Evolutionary conservation across 2,329 filamentous ascomycete genomes (phyloP), one percentile per base, ranked within the genome.

Genomic region (Calonectria hongkongensis): DNA sequence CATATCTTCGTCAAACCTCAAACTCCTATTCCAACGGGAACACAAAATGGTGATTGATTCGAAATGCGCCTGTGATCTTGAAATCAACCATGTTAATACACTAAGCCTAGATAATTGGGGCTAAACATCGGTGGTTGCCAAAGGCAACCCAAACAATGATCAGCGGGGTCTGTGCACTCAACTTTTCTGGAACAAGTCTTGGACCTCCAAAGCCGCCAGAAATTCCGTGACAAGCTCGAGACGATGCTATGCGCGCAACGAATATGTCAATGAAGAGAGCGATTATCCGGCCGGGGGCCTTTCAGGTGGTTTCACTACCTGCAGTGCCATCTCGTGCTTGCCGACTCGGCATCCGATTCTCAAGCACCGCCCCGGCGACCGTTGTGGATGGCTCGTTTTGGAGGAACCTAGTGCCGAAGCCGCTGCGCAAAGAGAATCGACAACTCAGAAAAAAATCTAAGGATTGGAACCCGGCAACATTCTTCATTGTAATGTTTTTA

Each of bases 401-500:
- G 94, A 90, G 88, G 77, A 90, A 89, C 12, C 85, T 95, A 73
- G 84, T 95, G 62, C 94, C 94, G 2, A 94, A 93, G 78, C 89
- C 90, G n/a, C 80, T 92, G 56, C 90, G 91, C 73, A 84, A 82
- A 62, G 81, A 85, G 76, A 87, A 84, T 66, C 83, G 79, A 67
- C 80, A 79, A 73, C 80, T 78, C 18, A 79, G 74, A 50, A 83
- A 83, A 28, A 90, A 88, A 75, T 85, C 89, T 18, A 93, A 90
- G 80, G 90, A 92, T 77, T 94, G 93, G 92, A 96, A 96, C 78
- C 94, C 94, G 3, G 94, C 94, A 25, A 95, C 93, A 0, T 96
- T 95, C 80, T 97, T 93, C 83, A 94, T 96, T 77, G 87, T 92
- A 79, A 94, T 96, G 75, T 95, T 95, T 80, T 87, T 95, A 48